phyloP scores from a whole-genome alignment of 352 stramenopile genomes.

The Elongisporangium anandrum region DNA sequence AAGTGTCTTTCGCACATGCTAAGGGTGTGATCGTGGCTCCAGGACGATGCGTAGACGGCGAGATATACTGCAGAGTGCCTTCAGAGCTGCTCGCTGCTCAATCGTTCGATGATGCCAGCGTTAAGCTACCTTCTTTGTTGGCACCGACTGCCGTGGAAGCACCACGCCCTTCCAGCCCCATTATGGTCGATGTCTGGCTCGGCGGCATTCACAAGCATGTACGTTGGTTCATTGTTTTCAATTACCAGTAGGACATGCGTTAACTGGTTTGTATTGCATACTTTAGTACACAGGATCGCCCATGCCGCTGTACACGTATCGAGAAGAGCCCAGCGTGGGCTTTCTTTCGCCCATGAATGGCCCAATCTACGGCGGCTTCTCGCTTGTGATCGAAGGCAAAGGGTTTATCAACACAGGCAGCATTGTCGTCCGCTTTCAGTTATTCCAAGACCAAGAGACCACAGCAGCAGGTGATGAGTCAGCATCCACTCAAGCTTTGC shows the following conservation, averaged over 20 bases:
- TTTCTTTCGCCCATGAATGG: conserved; percentile 62
- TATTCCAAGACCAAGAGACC: conserved; percentile 20
- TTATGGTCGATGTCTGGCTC: conserved; percentile 62
- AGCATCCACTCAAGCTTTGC: conserved; percentile 1
- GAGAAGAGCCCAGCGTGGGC: conserved; percentile 26
- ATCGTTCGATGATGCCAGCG: background rate
- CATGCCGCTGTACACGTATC: conserved; percentile 50
- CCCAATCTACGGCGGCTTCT: conserved; percentile 67
- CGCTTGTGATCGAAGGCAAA: conserved; percentile 50
- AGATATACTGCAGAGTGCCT: conserved; percentile 31
- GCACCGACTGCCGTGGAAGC: background rate
- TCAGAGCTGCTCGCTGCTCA: conserved; percentile 14
- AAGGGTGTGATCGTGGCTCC: conserved; percentile 13
- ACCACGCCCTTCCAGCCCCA: conserved; percentile 11
- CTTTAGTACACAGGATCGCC: conserved; percentile 52
- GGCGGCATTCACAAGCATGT: conserved; percentile 52
- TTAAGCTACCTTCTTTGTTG: background rate
- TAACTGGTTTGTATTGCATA: background rate
- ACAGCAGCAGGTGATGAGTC: conserved; percentile 4
- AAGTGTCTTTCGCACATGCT: conserved; percentile 39
- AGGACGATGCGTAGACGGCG: conserved; percentile 28
- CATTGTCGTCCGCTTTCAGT: conserved; percentile 60
- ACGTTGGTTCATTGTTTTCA: background rate
- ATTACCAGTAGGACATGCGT: background rate
- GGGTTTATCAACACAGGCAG: conserved; percentile 60